Evolutionary conservation across 2,329 filamentous ascomycete species (phyloP).

Genomic region (Clarireedia paspali): DNA sequence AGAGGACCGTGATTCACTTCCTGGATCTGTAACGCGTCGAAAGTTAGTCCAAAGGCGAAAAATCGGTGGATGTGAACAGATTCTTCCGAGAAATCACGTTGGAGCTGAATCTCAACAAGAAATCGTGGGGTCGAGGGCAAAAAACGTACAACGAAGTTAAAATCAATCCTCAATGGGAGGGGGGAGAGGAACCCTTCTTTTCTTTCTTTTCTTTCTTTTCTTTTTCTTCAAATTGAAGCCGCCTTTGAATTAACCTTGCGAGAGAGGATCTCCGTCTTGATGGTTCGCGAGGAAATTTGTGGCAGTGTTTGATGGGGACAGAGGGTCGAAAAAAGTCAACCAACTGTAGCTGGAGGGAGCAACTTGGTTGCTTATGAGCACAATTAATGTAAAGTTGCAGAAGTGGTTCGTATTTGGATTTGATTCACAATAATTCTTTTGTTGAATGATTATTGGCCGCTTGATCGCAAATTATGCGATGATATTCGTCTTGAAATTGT

Average conservation of each 20-base stretch:
- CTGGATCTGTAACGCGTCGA: background rate
- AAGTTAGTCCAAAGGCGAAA: background rate
- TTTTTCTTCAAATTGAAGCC: background rate
- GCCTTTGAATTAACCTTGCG: background rate
- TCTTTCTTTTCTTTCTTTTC: too few relatives aligned
- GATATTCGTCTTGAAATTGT: background rate
- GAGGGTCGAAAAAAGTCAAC: background rate
- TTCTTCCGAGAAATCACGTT: background rate
- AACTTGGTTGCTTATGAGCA: background rate
- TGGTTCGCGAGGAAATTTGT: background rate
- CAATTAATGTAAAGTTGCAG: background rate
- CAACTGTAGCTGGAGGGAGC: background rate
- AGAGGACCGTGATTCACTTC: conserved; percentile 6
- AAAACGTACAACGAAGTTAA: conserved; percentile 7
- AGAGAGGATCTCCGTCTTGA: background rate
- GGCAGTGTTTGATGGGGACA: background rate
- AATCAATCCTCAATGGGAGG: conserved; percentile 5
- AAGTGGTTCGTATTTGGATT: background rate
- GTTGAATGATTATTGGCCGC: background rate
- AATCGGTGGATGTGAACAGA: background rate
- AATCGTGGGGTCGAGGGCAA: background rate
- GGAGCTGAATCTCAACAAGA: conserved; percentile 6
- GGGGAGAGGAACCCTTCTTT: too few relatives aligned
- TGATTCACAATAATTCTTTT: background rate
- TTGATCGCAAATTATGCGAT: background rate